Conservation (phyloP, 2,329 filamentous ascomycete genomes). For the Xylaria multiplex region DNA sequence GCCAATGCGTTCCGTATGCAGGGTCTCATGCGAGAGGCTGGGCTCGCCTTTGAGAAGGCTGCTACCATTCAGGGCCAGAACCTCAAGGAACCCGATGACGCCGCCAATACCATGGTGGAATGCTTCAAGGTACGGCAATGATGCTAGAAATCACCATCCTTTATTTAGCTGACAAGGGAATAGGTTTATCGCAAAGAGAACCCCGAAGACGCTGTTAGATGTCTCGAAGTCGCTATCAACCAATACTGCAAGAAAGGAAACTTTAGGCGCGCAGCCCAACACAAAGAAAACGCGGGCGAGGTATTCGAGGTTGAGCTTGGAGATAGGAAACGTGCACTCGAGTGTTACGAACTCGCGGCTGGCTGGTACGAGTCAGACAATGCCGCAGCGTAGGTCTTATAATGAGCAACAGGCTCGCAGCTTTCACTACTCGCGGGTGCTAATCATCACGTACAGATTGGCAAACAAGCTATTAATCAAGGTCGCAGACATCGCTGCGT, state of each 20-base stretch:
- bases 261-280: conserved; percentile 87
- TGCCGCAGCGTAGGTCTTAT: conserved; percentile 74
- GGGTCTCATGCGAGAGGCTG: conserved; percentile 75
- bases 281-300: conserved; percentile 90
- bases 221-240: conserved; percentile 80
- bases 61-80: conserved; percentile 82
- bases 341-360: conserved; percentile 85
- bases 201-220: conserved; percentile 83
- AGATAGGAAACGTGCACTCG: conserved; percentile 80
- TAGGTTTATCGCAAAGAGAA: conserved; percentile 91
- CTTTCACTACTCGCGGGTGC: conserved; percentile 7
- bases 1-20: conserved; percentile 92
- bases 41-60: conserved; percentile 85
- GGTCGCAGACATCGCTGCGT: conserved; percentile 84
- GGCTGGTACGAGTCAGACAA: conserved; percentile 91
- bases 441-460: conserved; percentile 51
- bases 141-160: background rate
- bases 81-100: conserved; percentile 91
- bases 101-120: conserved; percentile 86
- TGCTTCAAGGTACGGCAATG: conserved; percentile 79
- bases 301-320: conserved; percentile 84
- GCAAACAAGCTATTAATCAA: conserved; percentile 96
- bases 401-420: background rate
- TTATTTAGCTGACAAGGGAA: conserved; percentile 59
- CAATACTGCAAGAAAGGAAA: conserved; percentile 92